Percentiles rank a stretch among this genome's conserved stretches.
Evolutionary conservation across 768 basidiomycete genomes (phyloP).

Genomic region (Mycena amicta): DNA sequence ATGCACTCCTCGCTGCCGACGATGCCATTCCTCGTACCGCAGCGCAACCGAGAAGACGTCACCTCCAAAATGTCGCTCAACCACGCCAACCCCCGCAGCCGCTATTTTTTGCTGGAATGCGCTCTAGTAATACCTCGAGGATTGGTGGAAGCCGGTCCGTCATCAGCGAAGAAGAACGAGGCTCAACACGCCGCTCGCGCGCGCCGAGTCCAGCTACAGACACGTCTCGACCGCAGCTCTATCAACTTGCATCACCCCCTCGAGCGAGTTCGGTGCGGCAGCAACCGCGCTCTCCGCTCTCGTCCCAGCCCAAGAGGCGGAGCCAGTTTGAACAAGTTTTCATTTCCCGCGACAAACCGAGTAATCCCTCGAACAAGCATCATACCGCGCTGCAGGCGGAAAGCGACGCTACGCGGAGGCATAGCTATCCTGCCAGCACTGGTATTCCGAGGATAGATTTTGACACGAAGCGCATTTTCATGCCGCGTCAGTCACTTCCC

Average conservation of each 20-base stretch:
- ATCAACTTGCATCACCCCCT: conserved; percentile 5
- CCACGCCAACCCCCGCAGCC: background rate
- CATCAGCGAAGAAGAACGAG: conserved; percentile 1
- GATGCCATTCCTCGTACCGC: background rate
- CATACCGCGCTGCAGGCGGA: background rate
- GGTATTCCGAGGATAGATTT: conserved; percentile 8
- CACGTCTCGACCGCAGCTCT: background rate
- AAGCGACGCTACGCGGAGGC: conserved; percentile 1
- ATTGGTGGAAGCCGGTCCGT: background rate
- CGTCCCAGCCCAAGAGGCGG: conserved; percentile 1
- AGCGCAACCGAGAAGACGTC: background rate
- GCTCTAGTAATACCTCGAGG: background rate
- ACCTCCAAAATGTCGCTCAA: background rate
- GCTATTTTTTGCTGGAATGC: background rate
- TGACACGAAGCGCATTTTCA: background rate
- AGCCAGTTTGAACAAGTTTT: background rate
- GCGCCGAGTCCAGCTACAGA: conserved; percentile 13
- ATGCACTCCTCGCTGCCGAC: background rate
- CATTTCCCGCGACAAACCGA: background rate
- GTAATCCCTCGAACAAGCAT: background rate
- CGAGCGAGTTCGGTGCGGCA: background rate
- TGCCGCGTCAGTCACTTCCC: conserved; percentile 16
- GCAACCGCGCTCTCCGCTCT: conserved; percentile 7
- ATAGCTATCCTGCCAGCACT: background rate
- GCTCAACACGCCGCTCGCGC: conserved; percentile 12